Conservation (phyloP, 2,329 filamentous ascomycete species). For the Colletotrichum lindemuthianum region DNA sequence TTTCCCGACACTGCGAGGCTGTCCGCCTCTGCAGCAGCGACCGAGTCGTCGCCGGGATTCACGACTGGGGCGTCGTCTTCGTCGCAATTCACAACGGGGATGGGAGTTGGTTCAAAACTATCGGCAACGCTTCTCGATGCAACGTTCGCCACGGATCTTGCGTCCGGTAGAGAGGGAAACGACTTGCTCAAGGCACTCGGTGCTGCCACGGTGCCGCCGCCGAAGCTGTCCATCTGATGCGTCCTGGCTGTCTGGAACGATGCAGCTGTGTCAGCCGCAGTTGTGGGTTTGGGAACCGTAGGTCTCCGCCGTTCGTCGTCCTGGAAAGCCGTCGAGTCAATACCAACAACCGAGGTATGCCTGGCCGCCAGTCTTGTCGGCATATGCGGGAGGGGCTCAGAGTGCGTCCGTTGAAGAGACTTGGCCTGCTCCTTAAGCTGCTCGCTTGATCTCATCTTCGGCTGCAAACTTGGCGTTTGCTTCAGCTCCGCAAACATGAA, state of each 20-base stretch:
- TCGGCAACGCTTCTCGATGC: slow-evolving; percentile 28
- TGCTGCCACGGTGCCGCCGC: slow-evolving; percentile 41
- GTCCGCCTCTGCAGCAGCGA: no score
- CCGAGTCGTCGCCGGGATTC: not conserved
- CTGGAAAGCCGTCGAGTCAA: slow-evolving; percentile 55
- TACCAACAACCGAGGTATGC: slow-evolving; percentile 28
- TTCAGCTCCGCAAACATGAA: slow-evolving; percentile 60
- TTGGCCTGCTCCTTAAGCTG: slow-evolving; percentile 10
- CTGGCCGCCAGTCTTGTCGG: slow-evolving; percentile 39
- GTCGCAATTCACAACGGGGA: slow-evolving; percentile 1
- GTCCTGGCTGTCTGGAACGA: slow-evolving; percentile 55
- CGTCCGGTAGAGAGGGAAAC: slow-evolving; percentile 41
- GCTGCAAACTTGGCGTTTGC: slow-evolving; percentile 15
- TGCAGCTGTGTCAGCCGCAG: slow-evolving; percentile 30
- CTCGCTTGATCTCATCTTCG: slow-evolving; percentile 21
- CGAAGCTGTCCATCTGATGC: slow-evolving; percentile 44
- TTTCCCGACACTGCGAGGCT: not conserved
- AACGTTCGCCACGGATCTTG: slow-evolving; percentile 1
- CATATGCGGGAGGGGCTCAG: slow-evolving; percentile 21
- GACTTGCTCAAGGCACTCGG: slow-evolving; percentile 56
- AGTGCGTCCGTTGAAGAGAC: slow-evolving; percentile 30
- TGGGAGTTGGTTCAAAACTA: slow-evolving; percentile 27
- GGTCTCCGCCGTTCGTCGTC: slow-evolving; percentile 38
- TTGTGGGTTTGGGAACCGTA: slow-evolving; percentile 3
- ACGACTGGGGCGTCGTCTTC: not conserved